A percentile compares a stretch with the other conserved stretches of the same genome.
These are phyloP conservation scores for Dillenia suffruticosa DNA, from an alignment of 164 flowering plant species.

Conservation along the genomic window DNA sequence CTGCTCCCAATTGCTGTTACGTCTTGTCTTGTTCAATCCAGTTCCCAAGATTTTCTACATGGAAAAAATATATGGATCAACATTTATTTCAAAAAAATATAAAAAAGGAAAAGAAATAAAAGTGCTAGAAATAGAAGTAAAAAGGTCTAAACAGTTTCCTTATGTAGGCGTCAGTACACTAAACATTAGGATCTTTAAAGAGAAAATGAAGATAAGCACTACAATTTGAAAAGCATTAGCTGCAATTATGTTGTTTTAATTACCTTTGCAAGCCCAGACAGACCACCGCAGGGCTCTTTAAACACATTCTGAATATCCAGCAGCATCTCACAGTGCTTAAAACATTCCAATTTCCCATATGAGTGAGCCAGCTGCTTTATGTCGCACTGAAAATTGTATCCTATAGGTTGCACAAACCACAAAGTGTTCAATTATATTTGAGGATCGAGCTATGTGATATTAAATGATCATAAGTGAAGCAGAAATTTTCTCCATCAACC, in stretches of 20 bases:
- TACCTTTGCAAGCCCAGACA: conserved; percentile 89
- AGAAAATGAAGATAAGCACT: too few species aligned
- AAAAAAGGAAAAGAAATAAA: too few species aligned
- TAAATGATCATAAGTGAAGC: too few species aligned
- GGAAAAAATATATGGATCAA: background rate
- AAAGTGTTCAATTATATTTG: conserved; percentile 2
- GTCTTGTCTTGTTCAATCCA: conserved; percentile 84
- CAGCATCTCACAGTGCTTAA: conserved; percentile 86
- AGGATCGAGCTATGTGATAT: background rate
- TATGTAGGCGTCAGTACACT: too few species aligned
- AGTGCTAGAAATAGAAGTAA: too few species aligned
- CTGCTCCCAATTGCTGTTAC: conserved; percentile 96
- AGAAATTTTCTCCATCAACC: too few species aligned
- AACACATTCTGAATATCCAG: conserved; percentile 85
- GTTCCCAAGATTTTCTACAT: conserved; percentile 78
- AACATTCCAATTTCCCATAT: conserved; percentile 70
- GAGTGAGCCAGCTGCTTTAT: conserved; percentile 67
- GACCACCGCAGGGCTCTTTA: conserved; percentile 78
- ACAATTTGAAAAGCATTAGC: too few species aligned
- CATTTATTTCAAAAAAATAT: too few species aligned
- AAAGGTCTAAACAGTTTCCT: too few species aligned
- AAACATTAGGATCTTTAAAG: too few species aligned
- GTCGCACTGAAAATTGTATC: conserved; percentile 89
- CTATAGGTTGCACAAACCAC: conserved; percentile 34
- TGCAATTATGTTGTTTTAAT: background rate